Base-by-base conservation (phyloP, 495 filamentous ascomycete genomes). In the Daldinia grandis region DNA sequence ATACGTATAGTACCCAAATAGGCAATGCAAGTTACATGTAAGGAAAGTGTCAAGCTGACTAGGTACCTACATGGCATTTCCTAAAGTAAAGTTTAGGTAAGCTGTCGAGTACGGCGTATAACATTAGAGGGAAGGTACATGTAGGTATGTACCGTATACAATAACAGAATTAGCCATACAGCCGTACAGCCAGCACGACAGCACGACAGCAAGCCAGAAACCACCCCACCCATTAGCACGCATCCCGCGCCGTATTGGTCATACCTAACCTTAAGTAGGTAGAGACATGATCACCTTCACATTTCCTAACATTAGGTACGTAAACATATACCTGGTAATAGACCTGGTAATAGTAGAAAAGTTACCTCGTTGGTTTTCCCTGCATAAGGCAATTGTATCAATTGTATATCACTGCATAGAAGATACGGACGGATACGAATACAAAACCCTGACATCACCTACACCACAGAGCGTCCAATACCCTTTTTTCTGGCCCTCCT, bases 361-460 rank as follows among this genome's bases (percentile, higher is more conserved):
- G 49, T 14, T 30, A 15, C 15, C 10, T 6, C 21, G 33, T 10
- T 35, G 12, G 9, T 35, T 35, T 35, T 35, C 27, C 49, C 49
- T 53, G 49, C 49, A 53, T 53, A 53, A 53, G 12, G 27, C 24
- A 53, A 28, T 6, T 17, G 17, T 47, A 24, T 24, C 17, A 10
- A 47, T 47, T 21, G 50, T 62, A 54, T 40, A 58, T 49, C n/a
- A 63, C 44, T 35, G 49, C 14, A 49, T 50, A 40, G 3, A 62
- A 51, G 5, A 28, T 24, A 50, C 38, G 42, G 42, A 47, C 47
- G 15, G 19, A 66, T 63, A 63, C 53, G 59, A 60, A 68, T 72
- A 72, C 69, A 72, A 72, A 67, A 72, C 64, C 69, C 60, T 72
- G 64, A 72, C 60, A 72, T 72, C 69, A 72, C 69, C 69, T 68